Evolutionary conservation across 257 asterid genomes (phyloP).

Genomic region (Solanum stenotomum): DNA sequence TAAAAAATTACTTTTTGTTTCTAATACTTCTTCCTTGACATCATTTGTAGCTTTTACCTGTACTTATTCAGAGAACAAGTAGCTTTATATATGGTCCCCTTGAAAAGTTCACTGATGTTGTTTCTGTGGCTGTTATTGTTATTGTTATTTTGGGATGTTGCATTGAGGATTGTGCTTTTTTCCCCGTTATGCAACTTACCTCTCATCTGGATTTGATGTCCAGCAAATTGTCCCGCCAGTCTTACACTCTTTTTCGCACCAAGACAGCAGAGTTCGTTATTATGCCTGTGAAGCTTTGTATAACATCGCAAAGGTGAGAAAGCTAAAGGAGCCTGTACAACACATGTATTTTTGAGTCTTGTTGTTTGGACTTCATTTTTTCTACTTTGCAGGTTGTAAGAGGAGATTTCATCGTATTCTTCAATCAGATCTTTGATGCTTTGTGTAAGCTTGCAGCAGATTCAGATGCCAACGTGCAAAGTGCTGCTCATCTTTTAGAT

Average conservation of each 20-base stretch:
- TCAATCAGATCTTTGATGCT: constrained; percentile 93
- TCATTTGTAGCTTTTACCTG: background rate
- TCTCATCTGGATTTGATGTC: constrained; percentile 10
- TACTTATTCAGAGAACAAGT: background rate
- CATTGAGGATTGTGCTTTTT: background rate
- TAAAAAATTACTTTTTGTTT: background rate
- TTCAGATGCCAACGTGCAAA: constrained; percentile 92
- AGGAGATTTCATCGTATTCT: constrained; percentile 95
- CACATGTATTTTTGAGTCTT: background rate
- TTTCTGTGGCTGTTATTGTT: background rate
- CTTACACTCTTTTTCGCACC: constrained; percentile 75
- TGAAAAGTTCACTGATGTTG: background rate
- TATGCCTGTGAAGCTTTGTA: constrained; percentile 98
- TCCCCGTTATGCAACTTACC: constrained; percentile 13
- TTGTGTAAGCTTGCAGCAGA: constrained; percentile 98
- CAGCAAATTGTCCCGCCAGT: constrained; percentile 99
- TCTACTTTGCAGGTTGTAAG: constrained; percentile 74
- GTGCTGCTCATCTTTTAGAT: constrained; percentile 99
- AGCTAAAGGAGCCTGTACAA: background rate
- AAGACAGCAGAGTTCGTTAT: constrained; percentile 98
- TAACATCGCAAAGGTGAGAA: constrained; percentile 91
- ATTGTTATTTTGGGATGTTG: background rate
- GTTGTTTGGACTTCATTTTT: constrained; percentile 15
- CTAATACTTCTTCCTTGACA: background rate
- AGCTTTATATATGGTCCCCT: background rate